Evolutionary conservation across 192 early-diverging fungal species (phyloP), one percentile per base, ranked within the genome.

Genomic region (Phlyctochytrium bullatum): DNA sequence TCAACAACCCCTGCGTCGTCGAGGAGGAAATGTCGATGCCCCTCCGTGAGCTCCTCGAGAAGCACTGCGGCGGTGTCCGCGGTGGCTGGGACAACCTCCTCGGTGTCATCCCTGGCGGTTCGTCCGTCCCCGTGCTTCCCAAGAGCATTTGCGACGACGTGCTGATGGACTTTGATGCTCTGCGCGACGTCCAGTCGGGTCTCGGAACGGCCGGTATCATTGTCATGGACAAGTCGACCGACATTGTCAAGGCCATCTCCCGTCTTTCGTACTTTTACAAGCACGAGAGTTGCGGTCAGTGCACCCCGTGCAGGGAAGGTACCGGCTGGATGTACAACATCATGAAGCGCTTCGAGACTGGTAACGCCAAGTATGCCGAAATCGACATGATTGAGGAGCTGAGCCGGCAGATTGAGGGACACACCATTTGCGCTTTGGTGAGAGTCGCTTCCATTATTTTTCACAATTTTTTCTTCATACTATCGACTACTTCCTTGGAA

Each of bases 1-100:
- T 98, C 67, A 98, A 98, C 83, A 89, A 90, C 68, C 97, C 97
- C 2, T 94, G 93, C 79, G 94, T 93, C 14, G 93, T 98, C 51
- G 97, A 98, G 80, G 97, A 98, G 77, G 93, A 95, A 72, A 98
- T 98, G 97, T 92, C 90, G 58, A 97, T 98, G 67, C 93, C 97
- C 12, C 81, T 98, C 34, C 83, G 81, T 62, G 97, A 97, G 71
- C 81, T 98, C 67, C 92, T 98, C 36, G 93, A 95, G 64, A 88
- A 88, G 71, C 96, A 98, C 83, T 93, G 91, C 75, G 97, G 97
- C 66, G 97, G 97, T 72, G 92, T 98, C 59, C 86, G 88, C 28
- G 97, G 97, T 59, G 97, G 97, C 24, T 98, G 97, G 97, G 97
- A 98, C 81, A 97, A 98, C 80, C 80, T 97, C 51, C 80, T 97